phyloP scores from a whole-genome alignment of 345 rosid genomes.

The Carallia pectinifolia region DNA sequence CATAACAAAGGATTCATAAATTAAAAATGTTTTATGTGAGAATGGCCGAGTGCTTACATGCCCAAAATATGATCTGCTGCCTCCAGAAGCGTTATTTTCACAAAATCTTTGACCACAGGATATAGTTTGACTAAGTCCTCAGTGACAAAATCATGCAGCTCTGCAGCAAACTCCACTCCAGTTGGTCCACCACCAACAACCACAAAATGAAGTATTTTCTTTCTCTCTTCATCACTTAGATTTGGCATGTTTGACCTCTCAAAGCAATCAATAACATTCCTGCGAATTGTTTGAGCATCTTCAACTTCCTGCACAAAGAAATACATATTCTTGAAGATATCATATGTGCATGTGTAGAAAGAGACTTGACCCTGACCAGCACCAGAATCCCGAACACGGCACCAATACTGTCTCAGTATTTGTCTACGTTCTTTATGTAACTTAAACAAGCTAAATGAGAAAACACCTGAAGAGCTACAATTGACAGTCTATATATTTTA shows the following conservation, averaged over 20 bases:
- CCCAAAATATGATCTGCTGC: slow-evolving; percentile 93
- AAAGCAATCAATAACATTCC: slow-evolving; percentile 73
- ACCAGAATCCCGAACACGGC: no score
- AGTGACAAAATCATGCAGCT: slow-evolving; percentile 83
- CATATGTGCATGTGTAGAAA: background rate
- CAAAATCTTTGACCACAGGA: slow-evolving; percentile 60
- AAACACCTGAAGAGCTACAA: no score
- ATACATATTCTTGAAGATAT: slow-evolving; percentile 2
- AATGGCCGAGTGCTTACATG: slow-evolving; percentile 48
- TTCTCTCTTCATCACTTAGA: slow-evolving; percentile 80
- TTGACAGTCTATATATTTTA: no score
- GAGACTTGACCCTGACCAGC: background rate
- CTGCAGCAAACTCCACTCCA: slow-evolving; percentile 99
- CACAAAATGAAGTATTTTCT: slow-evolving; percentile 89
- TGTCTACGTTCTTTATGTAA: no score
- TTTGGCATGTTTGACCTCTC: slow-evolving; percentile 92
- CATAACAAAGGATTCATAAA: no score
- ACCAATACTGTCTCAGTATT: no score
- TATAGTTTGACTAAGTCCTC: slow-evolving; percentile 84
- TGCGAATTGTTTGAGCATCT: slow-evolving; percentile 91
- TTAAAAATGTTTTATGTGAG: no score
- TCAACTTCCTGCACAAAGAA: slow-evolving; percentile 75
- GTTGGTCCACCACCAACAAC: slow-evolving; percentile 99
- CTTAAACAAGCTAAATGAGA: no score
- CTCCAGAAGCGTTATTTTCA: slow-evolving; percentile 81